These are phyloP conservation scores for Rhynchospora pubera DNA, from an alignment of 176 grass and related monocot species.

Conservation along the genomic window DNA sequence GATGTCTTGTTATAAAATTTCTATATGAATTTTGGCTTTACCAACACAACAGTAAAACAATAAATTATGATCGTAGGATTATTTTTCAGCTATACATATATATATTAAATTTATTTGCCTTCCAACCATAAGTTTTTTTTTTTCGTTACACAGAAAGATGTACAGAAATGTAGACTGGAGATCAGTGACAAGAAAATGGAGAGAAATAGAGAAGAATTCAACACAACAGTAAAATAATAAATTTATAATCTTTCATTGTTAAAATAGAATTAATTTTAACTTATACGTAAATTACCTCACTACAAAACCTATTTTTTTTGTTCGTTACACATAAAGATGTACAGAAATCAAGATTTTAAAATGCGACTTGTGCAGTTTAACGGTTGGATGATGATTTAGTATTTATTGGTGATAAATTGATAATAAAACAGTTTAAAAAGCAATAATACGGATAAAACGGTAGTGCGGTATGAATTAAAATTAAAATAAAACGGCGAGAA, in stretches of 20 bases:
- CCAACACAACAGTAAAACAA: too few relatives aligned
- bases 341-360: too few relatives aligned
- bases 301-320: background rate
- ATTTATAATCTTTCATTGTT: background rate
- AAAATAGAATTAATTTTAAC: background rate
- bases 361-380: too few relatives aligned
- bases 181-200: background rate
- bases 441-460: too few relatives aligned
- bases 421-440: too few relatives aligned
- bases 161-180: background rate
- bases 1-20: background rate
- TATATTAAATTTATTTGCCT: background rate
- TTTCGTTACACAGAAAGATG: background rate
- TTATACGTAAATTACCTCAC: background rate
- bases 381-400: too few relatives aligned
- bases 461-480: too few relatives aligned
- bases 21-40: background rate
- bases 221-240: background rate
- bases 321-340: background rate
- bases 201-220: background rate
- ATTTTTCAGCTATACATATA: background rate
- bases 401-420: too few relatives aligned
- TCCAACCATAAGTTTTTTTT: background rate
- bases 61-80: background rate
- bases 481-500: too few relatives aligned